These are phyloP conservation scores for Eucalyptus cladocalyx DNA, from an alignment of 345 rosid species.

Conservation along the genomic window DNA sequence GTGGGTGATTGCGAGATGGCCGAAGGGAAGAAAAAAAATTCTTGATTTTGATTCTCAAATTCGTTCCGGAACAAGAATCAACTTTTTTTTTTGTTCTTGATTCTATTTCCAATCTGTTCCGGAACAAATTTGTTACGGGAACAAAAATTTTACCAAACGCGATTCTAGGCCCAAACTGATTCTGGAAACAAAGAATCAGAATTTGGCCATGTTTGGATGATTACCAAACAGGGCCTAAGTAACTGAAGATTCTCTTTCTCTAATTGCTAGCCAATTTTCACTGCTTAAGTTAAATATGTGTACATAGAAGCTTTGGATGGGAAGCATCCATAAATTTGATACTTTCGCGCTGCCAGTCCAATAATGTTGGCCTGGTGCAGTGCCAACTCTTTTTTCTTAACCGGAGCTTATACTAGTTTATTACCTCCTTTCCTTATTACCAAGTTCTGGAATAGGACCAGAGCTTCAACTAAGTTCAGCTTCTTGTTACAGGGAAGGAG, in stretches of 20 bases:
- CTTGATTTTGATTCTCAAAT: no score
- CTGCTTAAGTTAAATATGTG: neutral
- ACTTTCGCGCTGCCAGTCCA: neutral
- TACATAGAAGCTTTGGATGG: neutral
- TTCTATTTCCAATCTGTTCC: no score
- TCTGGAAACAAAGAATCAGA: no score
- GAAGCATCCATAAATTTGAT: neutral
- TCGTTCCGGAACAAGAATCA: no score
- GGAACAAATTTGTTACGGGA: no score
- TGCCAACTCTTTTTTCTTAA: neutral
- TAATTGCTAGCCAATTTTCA: neutral
- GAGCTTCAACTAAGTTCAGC: neutral
- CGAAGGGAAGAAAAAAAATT: no score
- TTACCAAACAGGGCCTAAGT: no score
- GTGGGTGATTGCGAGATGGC: no score
- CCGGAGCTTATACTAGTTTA: neutral
- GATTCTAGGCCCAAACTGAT: no score
- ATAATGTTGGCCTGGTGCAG: neutral
- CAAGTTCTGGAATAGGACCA: neutral
- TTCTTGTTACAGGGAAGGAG: constrained; percentile 21
- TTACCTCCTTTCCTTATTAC: neutral
- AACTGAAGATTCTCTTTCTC: neutral
- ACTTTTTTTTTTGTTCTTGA: no score
- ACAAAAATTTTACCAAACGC: no score
- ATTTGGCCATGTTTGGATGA: no score